Evolutionary conservation across 2,329 filamentous ascomycete genomes (phyloP).

Genomic region (Blumeria hordei): DNA sequence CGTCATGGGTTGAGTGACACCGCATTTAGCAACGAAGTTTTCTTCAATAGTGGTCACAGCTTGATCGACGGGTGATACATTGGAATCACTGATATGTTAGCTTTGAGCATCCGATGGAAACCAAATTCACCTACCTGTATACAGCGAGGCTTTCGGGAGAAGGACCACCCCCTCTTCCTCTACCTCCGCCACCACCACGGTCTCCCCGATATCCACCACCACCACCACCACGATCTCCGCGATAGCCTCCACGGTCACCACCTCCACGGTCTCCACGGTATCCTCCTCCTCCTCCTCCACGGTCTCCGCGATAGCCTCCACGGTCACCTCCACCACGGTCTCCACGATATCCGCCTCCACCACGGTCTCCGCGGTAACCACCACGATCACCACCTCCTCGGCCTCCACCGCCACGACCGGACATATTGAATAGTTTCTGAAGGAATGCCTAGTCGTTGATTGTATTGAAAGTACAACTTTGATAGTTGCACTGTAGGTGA

Average conservation of each 20-base stretch:
- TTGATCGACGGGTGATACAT: background rate
- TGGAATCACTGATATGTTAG: background rate
- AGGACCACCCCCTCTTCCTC: background rate
- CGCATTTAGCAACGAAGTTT: background rate
- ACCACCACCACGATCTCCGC: constrained; percentile 4
- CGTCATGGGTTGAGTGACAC: background rate
- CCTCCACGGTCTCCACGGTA: background rate
- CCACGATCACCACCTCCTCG: background rate
- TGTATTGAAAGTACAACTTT: too few relatives aligned
- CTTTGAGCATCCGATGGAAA: background rate
- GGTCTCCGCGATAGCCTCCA: background rate
- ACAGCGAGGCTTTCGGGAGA: background rate
- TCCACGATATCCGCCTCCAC: background rate
- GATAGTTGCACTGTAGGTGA: too few relatives aligned
- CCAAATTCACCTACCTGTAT: background rate
- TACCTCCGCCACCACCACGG: background rate
- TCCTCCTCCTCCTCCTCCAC: background rate
- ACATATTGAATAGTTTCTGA: background rate
- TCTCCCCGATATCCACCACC: constrained; percentile 5
- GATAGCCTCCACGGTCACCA: background rate
- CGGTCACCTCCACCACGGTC: background rate
- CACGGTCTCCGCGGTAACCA: background rate
- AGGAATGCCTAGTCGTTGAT: too few relatives aligned
- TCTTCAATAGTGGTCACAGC: background rate
- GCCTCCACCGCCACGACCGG: background rate